Evolutionary conservation across 1,139 yeast species (phyloP).

Genomic region (Kurtzmaniella quercitrusa): DNA sequence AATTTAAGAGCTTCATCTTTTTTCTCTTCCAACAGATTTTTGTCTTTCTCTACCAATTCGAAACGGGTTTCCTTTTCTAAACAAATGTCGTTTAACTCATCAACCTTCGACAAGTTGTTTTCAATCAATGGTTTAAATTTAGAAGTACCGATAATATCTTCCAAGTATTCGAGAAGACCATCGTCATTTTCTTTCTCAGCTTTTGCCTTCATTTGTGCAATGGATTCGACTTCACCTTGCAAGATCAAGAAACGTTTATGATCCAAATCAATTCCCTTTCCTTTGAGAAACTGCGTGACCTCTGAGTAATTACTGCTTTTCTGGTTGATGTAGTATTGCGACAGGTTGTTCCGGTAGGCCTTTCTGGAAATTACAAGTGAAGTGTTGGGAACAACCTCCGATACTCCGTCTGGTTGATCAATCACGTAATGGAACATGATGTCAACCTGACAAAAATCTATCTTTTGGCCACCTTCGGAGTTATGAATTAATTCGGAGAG

Average conservation of each 20-base stretch:
- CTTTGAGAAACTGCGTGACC: constrained; percentile 69
- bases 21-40: constrained; percentile 61
- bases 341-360: constrained; percentile 72
- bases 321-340: constrained; percentile 74
- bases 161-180: constrained; percentile 88
- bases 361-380: constrained; percentile 71
- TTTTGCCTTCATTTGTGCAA: constrained; percentile 97
- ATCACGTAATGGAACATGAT: constrained; percentile 81
- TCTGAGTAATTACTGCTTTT: constrained; percentile 70
- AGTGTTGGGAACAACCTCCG: constrained; percentile 48
- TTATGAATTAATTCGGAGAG: constrained; percentile 88
- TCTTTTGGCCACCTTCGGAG: constrained; percentile 58
- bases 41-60: constrained; percentile 75
- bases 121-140: constrained; percentile 77
- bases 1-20: constrained; percentile 69
- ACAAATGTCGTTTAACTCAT: constrained; percentile 71
- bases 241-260: constrained; percentile 91
- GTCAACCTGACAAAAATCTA: constrained; percentile 83
- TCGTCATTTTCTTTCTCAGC: constrained; percentile 92
- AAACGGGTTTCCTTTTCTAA: constrained; percentile 78
- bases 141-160: constrained; percentile 95
- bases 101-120: constrained; percentile 55
- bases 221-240: constrained; percentile 98
- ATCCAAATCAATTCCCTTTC: constrained; percentile 90
- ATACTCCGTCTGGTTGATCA: constrained; percentile 46